phyloP scores from a whole-genome alignment of 257 asterid species.

The Rauvolfia tetraphylla region DNA sequence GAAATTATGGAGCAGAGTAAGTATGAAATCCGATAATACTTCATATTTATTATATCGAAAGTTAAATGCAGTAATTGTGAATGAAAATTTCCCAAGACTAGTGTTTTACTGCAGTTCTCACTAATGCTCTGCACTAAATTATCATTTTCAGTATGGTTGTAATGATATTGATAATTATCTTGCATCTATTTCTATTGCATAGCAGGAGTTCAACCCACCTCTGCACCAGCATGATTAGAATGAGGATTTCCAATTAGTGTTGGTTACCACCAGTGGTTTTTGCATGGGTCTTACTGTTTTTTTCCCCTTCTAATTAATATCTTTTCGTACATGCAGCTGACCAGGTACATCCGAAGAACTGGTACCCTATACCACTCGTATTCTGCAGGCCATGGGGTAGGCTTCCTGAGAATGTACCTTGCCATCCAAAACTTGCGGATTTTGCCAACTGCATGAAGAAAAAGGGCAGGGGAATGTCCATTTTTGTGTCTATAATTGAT shows the following conservation, averaged over 20 bases:
- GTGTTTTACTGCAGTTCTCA: neutral
- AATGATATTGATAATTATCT: neutral
- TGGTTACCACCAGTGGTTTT: neutral
- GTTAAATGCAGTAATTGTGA: neutral
- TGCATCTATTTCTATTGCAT: neutral
- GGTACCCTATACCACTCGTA: constrained; percentile 97
- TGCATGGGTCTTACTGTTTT: neutral
- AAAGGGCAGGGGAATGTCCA: constrained; percentile 98
- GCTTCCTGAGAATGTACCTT: constrained; percentile 93
- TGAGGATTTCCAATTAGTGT: neutral
- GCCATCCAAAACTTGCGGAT: constrained; percentile 99
- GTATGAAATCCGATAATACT: neutral
- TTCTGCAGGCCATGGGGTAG: constrained; percentile 99
- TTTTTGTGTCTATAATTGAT: constrained; percentile 85
- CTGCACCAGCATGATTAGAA: neutral
- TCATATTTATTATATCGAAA: neutral
- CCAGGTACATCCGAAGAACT: constrained; percentile 96
- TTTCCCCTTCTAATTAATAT: neutral
- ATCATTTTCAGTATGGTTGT: neutral
- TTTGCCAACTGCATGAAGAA: constrained; percentile 97
- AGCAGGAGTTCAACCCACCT: neutral
- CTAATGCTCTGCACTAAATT: neutral
- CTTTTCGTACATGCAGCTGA: constrained; percentile 49
- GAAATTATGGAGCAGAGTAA: neutral
- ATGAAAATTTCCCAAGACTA: neutral